phyloP scores from a whole-genome alignment of 2,329 filamentous ascomycete genomes.

The Kalaharituber pfeilii region DNA sequence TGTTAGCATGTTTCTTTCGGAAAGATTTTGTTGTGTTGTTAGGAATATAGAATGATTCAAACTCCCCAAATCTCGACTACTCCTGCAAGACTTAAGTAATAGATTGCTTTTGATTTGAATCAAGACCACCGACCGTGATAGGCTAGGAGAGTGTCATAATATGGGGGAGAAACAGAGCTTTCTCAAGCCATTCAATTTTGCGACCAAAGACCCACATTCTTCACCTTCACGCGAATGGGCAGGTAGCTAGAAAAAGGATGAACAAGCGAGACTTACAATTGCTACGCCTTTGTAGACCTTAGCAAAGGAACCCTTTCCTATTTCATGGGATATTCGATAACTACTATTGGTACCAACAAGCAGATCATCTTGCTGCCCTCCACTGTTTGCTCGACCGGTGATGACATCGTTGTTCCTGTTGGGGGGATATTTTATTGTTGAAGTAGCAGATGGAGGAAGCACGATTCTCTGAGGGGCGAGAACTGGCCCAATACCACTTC shows the following conservation, averaged over 20 bases:
- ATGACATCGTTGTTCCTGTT: background rate
- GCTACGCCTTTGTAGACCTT: slow-evolving; percentile 80
- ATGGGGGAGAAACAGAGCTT: background rate
- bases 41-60: too few relatives aligned
- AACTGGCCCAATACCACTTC: background rate
- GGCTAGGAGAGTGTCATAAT: slow-evolving; percentile 4
- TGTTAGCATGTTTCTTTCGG: slow-evolving; percentile 13
- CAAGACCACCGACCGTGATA: background rate
- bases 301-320: slow-evolving; percentile 94
- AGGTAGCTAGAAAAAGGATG: slow-evolving; percentile 3
- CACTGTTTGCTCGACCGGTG: background rate
- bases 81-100: background rate
- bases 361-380: background rate
- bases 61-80: background rate
- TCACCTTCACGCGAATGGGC: too few relatives aligned
- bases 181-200: background rate
- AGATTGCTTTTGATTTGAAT: background rate
- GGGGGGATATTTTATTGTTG: background rate
- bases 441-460: background rate
- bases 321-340: slow-evolving; percentile 37
- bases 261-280: slow-evolving; percentile 42
- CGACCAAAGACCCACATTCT: too few relatives aligned
- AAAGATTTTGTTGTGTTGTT: too few relatives aligned
- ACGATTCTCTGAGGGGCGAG: background rate
- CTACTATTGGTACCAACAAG: background rate